These are phyloP conservation scores for Hypoxylon perforatum DNA, from an alignment of 495 filamentous ascomycete genomes.

Conservation along the genomic window DNA sequence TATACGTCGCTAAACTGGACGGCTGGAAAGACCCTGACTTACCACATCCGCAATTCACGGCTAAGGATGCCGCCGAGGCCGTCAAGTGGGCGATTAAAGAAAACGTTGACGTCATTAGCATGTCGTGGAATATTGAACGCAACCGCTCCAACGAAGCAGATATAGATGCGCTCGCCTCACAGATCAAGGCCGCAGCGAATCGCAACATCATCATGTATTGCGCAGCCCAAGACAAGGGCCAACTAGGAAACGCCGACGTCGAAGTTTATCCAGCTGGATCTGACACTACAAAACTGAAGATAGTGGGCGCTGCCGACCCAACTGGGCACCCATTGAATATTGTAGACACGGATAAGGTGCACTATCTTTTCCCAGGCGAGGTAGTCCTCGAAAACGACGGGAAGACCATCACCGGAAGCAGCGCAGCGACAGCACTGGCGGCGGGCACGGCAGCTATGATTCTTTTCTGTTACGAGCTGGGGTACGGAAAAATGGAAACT, in stretches of 20 bases:
- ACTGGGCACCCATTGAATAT: conserved; percentile 23
- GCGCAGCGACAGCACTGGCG: conserved; percentile 43
- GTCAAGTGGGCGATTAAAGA: conserved; percentile 41
- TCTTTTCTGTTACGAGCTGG: conserved; percentile 41
- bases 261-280: conserved; percentile 19
- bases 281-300: conserved; percentile 15
- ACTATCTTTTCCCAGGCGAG: conserved; percentile 44
- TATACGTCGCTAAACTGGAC: conserved; percentile 51
- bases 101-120: conserved; percentile 46
- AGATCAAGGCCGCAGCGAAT: conserved; percentile 18
- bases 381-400: conserved; percentile 21
- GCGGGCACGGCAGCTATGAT: conserved; percentile 45
- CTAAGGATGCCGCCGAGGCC: conserved; percentile 47
- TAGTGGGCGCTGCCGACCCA: conserved; percentile 20
- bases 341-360: conserved; percentile 23
- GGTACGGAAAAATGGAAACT: conserved; percentile 26
- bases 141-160: conserved; percentile 16
- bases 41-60: conserved; percentile 38
- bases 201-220: conserved; percentile 29
- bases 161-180: conserved; percentile 14
- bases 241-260: conserved; percentile 7
- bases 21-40: conserved; percentile 37
- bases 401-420: conserved; percentile 30
- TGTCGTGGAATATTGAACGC: conserved; percentile 46
- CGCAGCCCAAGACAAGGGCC: conserved; percentile 17